A percentile compares a stretch with the other conserved stretches of the same genome.
Conservation (phyloP, 2,329 filamentous ascomycete genomes). For the Neophaeococcomyces aloes region DNA sequence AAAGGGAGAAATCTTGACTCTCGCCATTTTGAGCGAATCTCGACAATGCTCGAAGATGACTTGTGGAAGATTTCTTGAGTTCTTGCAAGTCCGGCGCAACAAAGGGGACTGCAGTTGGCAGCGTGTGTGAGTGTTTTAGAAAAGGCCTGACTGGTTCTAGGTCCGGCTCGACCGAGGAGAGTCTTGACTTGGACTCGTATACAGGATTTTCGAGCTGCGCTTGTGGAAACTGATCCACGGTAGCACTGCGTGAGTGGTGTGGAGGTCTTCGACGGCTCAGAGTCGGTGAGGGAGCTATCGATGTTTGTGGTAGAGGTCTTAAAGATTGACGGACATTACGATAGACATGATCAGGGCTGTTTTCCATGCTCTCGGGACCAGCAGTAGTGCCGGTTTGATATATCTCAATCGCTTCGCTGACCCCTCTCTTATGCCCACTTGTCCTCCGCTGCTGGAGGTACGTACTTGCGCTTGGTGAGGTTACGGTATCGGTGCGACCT, state of each 20-base stretch:
- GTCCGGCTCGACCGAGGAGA: conserved; percentile 23
- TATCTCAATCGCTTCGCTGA: conserved; percentile 59
- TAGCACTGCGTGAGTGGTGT: conserved; percentile 49
- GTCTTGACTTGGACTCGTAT: conserved; percentile 33
- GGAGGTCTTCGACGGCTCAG: conserved; percentile 24
- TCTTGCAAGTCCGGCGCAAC: conserved; percentile 65
- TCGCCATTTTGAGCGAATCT: conserved; percentile 66
- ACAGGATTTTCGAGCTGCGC: conserved; percentile 40
- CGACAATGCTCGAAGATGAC: conserved; percentile 77
- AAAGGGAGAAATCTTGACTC: conserved; percentile 70
- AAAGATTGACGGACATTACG: conserved; percentile 65
- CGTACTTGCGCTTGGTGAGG: conserved; percentile 59
- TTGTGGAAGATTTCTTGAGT: conserved; percentile 78
- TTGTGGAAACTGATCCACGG: conserved; percentile 50
- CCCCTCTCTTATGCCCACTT: conserved; percentile 58
- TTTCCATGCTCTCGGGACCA: conserved; percentile 32
- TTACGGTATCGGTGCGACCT: conserved; percentile 58
- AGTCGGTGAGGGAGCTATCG: conserved; percentile 38
- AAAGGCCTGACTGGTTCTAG: conserved; percentile 31
- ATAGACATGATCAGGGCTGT: conserved; percentile 55
- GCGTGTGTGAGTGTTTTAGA: conserved; percentile 22
- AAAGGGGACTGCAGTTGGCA: conserved; percentile 37
- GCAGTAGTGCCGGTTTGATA: conserved; percentile 39
- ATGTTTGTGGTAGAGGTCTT: conserved; percentile 60
- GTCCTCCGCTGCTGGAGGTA: conserved; percentile 31